Base-by-base conservation (phyloP, 2,329 filamentous ascomycete species). In the Oidium heveae region DNA sequence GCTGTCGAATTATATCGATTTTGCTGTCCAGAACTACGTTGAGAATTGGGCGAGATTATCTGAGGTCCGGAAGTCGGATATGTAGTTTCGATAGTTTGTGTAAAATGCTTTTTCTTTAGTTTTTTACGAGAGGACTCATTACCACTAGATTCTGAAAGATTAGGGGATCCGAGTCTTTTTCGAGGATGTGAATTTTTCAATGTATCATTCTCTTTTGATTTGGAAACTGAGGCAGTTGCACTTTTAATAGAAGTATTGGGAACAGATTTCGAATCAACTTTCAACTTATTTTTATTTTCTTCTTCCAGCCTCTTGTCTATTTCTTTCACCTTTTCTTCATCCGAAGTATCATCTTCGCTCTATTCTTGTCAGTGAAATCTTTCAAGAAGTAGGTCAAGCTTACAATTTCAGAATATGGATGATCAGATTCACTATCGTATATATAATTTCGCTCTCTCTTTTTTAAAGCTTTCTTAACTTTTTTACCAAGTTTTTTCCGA, bases 111-210 rank as follows among this genome's bases (percentile, higher is more conserved):
- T 69, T 82, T 84, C 64, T 83, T 77, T 65, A 75, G 77, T 70
- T 85, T 86, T 69, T 91, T 87, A 59, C 83, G 82, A 24, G 80
- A 78, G 0, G 85, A 89, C 66, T 96, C 89, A 61, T 88, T 93
- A 54, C 86, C 89, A 65, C 86, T 94, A 10, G 86, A 86, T 65
- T 96, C 89, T 0, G 65, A 95, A 34, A 84, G 74, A 59, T 88
- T 83, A 2, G 88, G 86, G 16, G 87, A 94, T 18, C 87, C 86
- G 34, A 85, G 76, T 33, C 89, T 80, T 70, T 95, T 95, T 54
- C 89, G 75, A 34, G 68, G 67, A 34, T 75, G 63, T 3, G 65
- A 63, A 58, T 73, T 74, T 62, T 75, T 76, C 54, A 71, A 61
- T 16, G 72, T 62, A 60, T 78, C 73, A 4, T 63, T 66, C 58